phyloP scores from a whole-genome alignment of 169 alveolate species.

The Plasmodium blacklocki region DNA sequence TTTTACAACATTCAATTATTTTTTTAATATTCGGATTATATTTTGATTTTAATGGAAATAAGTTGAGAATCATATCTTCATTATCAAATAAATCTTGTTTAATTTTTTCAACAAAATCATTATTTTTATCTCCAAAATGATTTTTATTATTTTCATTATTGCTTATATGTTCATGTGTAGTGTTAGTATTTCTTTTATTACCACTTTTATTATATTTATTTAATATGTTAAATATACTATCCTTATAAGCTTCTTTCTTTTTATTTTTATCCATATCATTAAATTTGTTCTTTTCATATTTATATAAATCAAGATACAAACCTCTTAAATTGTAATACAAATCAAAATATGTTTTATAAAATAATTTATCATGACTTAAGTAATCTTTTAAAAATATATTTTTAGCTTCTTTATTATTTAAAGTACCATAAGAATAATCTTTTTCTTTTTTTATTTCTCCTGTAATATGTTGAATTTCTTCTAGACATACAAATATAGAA shows the following conservation, averaged over 20 bases:
- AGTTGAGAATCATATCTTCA: conserved; percentile 12
- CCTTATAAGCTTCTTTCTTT: conserved; percentile 30
- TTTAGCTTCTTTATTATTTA: conserved; percentile 10
- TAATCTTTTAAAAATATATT: conserved; percentile 40
- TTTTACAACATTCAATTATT: conserved; percentile 48
- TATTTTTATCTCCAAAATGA: background rate
- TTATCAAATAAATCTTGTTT: background rate
- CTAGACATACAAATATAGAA: conserved; percentile 70
- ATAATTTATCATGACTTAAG: conserved; percentile 51
- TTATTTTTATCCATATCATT: conserved; percentile 20
- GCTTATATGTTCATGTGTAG: too few relatives aligned
- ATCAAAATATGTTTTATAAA: conserved; percentile 39
- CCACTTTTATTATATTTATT: background rate
- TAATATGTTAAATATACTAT: conserved; percentile 1
- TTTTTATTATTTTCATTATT: background rate
- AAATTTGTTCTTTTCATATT: conserved; percentile 61
- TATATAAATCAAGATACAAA: conserved; percentile 47
- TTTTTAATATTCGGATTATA: conserved; percentile 50
- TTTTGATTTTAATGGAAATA: conserved; percentile 51
- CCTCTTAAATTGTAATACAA: conserved; percentile 58
- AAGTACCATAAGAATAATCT: conserved; percentile 67
- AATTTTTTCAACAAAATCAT: background rate
- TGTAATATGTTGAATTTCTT: conserved; percentile 57
- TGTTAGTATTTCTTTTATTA: background rate
- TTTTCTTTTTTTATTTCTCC: conserved; percentile 73